These are phyloP conservation scores for Pichia deserticola DNA, from an alignment of 805 yeast genomes.

Conservation along the genomic window DNA sequence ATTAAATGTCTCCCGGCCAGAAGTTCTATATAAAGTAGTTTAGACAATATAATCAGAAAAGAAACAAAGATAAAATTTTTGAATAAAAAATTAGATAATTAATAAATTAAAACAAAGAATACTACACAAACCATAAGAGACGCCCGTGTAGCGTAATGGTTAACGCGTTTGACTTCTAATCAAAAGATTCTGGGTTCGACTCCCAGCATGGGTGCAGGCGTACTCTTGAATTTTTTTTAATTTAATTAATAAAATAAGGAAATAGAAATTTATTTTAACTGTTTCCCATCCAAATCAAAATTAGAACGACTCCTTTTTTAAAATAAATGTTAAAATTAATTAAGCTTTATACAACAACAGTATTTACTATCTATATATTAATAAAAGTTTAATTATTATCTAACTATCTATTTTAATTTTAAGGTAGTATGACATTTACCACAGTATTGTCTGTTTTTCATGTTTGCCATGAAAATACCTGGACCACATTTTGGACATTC, in stretches of 20 bases:
- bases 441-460: constrained; percentile 98
- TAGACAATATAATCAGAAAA: too few species aligned
- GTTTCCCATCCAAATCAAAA: too few species aligned
- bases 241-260: neutral
- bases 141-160: constrained; percentile 59
- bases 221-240: neutral
- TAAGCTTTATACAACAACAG: too few species aligned
- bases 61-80: too few species aligned
- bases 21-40: too few species aligned
- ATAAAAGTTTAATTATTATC: neutral
- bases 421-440: constrained; percentile 98
- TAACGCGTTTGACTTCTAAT: constrained; percentile 62
- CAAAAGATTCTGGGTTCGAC: constrained; percentile 62
- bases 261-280: neutral
- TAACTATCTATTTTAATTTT: constrained; percentile 36
- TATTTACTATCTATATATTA: too few species aligned
- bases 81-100: neutral
- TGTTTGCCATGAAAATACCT: constrained; percentile 99
- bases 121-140: too few species aligned
- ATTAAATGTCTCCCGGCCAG: too few species aligned
- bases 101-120: too few species aligned
- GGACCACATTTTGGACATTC: constrained; percentile 99
- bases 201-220: constrained; percentile 37
- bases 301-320: too few species aligned
- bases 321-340: too few species aligned